Evolutionary conservation across 2,329 filamentous ascomycete genomes (phyloP).

Genomic region (Metarhizium humberi): DNA sequence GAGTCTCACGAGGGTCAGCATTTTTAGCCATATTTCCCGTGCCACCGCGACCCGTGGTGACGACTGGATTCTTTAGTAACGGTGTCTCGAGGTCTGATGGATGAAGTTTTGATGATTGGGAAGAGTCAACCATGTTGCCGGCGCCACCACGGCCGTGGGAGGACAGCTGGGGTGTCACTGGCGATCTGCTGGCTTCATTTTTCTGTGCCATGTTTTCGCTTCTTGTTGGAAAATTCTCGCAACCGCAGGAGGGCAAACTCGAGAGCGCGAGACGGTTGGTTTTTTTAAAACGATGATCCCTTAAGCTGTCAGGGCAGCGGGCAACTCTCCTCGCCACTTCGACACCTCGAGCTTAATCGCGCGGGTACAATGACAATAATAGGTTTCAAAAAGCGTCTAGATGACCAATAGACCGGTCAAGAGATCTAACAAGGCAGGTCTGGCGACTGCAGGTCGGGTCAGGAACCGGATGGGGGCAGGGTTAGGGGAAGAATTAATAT

Average conservation of each 20-base stretch:
- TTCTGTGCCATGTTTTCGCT: slow-evolving; percentile 2
- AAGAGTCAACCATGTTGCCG: slow-evolving; percentile 57
- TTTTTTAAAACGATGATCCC: neutral
- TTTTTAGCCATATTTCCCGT: slow-evolving; percentile 77
- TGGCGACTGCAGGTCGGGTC: neutral
- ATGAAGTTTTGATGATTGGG: slow-evolving; percentile 40
- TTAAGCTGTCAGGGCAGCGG: too few species aligned
- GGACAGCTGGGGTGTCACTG: slow-evolving; percentile 28
- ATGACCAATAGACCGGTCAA: too few species aligned
- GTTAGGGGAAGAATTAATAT: neutral
- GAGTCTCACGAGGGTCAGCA: slow-evolving; percentile 63
- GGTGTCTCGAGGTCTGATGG: slow-evolving; percentile 69
- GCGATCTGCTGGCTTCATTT: neutral
- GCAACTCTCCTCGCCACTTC: too few species aligned
- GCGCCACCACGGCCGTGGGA: slow-evolving; percentile 74
- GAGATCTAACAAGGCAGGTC: too few species aligned
- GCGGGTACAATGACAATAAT: too few species aligned
- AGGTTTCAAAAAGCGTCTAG: too few species aligned
- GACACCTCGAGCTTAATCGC: too few species aligned
- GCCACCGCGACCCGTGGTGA: slow-evolving; percentile 84
- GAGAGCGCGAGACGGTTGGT: neutral
- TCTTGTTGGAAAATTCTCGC: neutral
- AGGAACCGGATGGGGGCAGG: neutral
- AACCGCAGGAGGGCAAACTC: neutral
- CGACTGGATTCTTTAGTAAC: slow-evolving; percentile 70